These are phyloP conservation scores for Boletus huronensis DNA, from an alignment of 768 basidiomycete genomes.

Conservation along the genomic window DNA sequence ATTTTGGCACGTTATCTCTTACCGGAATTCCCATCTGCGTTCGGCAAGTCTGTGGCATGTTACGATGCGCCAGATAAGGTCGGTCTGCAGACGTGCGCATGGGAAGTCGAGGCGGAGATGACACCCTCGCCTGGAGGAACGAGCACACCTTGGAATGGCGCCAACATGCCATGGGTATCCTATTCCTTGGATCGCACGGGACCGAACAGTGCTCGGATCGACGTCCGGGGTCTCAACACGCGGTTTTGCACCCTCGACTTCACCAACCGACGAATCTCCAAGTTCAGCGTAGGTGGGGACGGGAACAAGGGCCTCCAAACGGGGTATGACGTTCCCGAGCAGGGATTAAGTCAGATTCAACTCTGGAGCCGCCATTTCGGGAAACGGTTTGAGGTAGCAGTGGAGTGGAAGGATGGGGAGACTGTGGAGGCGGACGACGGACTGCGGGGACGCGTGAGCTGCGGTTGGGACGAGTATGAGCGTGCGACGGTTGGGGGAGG, in stretches of 20 bases:
- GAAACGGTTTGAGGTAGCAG: conserved; percentile 47
- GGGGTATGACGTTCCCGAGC: conserved; percentile 37
- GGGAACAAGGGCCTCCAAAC: conserved; percentile 37
- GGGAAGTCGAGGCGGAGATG: conserved; percentile 38
- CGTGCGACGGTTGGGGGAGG: conserved; percentile 50
- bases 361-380: conserved; percentile 64
- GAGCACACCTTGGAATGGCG: background rate
- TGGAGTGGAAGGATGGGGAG: conserved; percentile 42
- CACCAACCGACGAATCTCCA: conserved; percentile 41
- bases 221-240: conserved; percentile 55
- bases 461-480: conserved; percentile 69
- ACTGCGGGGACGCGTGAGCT: conserved; percentile 47
- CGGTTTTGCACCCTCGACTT: conserved; percentile 63
- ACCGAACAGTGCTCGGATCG: conserved; percentile 44
- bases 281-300: conserved; percentile 39
- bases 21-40: conserved; percentile 50
- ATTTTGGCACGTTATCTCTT: conserved; percentile 45
- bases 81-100: conserved; percentile 48
- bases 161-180: conserved; percentile 39
- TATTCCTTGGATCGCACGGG: conserved; percentile 40
- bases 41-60: conserved; percentile 35
- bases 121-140: conserved; percentile 38
- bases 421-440: conserved; percentile 8
- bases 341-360: conserved; percentile 40
- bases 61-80: conserved; percentile 18